These are phyloP conservation scores for Starmerella stigmatis DNA, from an alignment of 805 yeast genomes.

Conservation along the genomic window DNA sequence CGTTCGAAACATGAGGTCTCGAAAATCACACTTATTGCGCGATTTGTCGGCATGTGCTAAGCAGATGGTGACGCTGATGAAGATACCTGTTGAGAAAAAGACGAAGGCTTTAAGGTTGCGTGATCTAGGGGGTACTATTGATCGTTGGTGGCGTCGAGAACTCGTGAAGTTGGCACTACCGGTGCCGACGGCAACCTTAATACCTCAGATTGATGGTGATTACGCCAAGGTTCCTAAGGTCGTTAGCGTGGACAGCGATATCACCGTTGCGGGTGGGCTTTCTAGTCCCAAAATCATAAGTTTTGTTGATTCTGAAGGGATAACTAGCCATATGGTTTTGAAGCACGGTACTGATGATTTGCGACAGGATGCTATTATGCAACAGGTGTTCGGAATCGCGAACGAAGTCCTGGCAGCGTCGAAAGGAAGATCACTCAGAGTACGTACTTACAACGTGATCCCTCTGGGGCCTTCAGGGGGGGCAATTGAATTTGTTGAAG, in stretches of 20 bases:
- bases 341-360: constrained; percentile 79
- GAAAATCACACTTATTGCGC: neutral
- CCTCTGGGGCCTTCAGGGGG: constrained; percentile 87
- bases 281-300: constrained; percentile 76
- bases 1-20: neutral
- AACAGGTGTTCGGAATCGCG: constrained; percentile 86
- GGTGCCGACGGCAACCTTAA: constrained; percentile 49
- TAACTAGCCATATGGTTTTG: constrained; percentile 46
- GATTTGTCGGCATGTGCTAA: neutral
- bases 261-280: constrained; percentile 72
- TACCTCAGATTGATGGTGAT: constrained; percentile 34
- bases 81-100: neutral
- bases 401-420: constrained; percentile 38
- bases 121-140: constrained; percentile 23
- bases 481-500: constrained; percentile 75
- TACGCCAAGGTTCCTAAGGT: constrained; percentile 44
- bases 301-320: constrained; percentile 49
- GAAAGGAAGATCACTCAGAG: constrained; percentile 26
- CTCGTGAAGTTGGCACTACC: constrained; percentile 46
- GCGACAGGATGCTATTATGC: constrained; percentile 95
- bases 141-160: constrained; percentile 47
- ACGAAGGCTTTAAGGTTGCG: neutral
- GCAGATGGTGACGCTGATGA: neutral
- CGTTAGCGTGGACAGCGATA: constrained; percentile 34
- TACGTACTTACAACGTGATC: constrained; percentile 79